A percentile compares a stretch with the other conserved stretches of the same genome.
Evolutionary conservation across 176 grass and related monocot species (phyloP).

Genomic region (Oryza nivara): DNA sequence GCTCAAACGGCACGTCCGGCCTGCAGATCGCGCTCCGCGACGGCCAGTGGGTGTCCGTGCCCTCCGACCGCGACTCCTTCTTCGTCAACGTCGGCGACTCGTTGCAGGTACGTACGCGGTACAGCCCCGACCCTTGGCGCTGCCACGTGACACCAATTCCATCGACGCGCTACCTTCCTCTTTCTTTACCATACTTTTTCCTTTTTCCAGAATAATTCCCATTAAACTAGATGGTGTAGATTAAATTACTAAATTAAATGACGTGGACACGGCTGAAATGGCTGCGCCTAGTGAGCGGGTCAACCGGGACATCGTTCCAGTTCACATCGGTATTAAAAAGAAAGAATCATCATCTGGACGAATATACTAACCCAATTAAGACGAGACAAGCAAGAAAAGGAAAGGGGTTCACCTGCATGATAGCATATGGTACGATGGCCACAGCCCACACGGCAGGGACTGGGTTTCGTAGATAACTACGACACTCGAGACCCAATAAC

Average conservation of each 20-base stretch:
- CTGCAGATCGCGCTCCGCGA: constrained; percentile 77
- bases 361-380: neutral
- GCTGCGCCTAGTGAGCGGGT: neutral
- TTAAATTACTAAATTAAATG: constrained; percentile 12
- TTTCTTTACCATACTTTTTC: neutral
- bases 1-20: constrained; percentile 83
- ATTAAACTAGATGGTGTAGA: neutral
- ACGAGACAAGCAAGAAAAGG: neutral
- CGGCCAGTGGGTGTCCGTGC: constrained; percentile 80
- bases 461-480: neutral
- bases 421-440: neutral
- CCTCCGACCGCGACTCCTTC: constrained; percentile 77
- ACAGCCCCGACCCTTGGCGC: neutral
- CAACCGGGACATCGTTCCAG: constrained; percentile 1
- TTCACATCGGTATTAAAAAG: neutral
- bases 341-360: neutral
- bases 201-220: neutral
- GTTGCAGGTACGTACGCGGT: constrained; percentile 69
- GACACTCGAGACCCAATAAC: neutral
- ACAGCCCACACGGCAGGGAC: neutral
- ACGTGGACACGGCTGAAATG: constrained; percentile 12
- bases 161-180: neutral
- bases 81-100: constrained; percentile 95
- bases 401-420: neutral
- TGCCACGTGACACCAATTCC: constrained; percentile 26